Base-by-base conservation (phyloP, 1,284 basidiomycete genomes). In the Polyporus tsugae region DNA sequence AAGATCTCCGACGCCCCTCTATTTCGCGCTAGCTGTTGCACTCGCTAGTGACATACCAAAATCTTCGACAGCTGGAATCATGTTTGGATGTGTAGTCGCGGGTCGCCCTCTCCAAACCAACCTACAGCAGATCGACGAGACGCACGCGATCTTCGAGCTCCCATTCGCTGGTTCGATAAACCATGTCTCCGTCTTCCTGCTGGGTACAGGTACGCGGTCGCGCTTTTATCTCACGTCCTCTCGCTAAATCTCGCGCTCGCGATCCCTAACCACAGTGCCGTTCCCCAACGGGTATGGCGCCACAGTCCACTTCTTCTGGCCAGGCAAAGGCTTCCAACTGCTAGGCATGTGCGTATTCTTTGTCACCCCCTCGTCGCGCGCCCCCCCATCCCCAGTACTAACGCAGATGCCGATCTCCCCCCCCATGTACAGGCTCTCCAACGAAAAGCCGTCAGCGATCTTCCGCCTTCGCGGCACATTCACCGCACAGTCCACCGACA, bases 231-330 rank as follows among this genome's bases (percentile, higher is more conserved):
- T 22, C 4, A 42, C 11, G n/a, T 25, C 35, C 17, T n/a, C 52
- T 22, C 52, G 49, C 52, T 42, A 29, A 55, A 39, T 22, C 42
- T 41, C 39, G 38, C 58, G 13, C 17, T 41, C 22, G 22, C 58
- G 13, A 22, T 35, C n/a, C 35, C 10, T 36, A n/a, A 25, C 36
- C 46, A 15, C 60, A 88, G 94, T 94, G 0, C 91, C 94, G 0
- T 96, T 97, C 74, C 96, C 96, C 0, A 92, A 94, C 35, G 95
- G 95, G 5, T 97, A 91, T 78, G 96, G 92, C 38, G 95, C 94
- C 13, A 92, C 95, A 0, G 94, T 97, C 1, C 95, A 97, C 79
- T 92, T 97, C 76, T 91, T 91, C 75, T 95, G 93, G 90, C 95
- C 95, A 0, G 93, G 92, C 15, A 93, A 90, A 77, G 95, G 95